phyloP scores from a whole-genome alignment of 129 eudicot genomes.

The Scalesia atractyloides region DNA sequence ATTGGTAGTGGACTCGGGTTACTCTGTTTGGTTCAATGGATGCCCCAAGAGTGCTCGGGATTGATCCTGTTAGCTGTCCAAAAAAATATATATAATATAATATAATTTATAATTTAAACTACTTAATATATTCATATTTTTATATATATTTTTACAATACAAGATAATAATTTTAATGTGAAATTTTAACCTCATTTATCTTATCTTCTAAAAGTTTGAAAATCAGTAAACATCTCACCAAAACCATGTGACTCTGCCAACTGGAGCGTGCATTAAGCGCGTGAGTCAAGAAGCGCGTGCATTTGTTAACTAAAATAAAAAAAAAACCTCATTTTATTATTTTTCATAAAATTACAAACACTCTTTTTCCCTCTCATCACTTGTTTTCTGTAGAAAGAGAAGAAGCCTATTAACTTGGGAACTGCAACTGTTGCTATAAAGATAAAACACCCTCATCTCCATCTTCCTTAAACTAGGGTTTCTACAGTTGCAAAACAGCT shows the following conservation, averaged over 20 bases:
- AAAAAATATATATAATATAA: too few species aligned
- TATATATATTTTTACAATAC: too few species aligned
- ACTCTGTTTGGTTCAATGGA: too few species aligned
- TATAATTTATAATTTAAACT: too few species aligned
- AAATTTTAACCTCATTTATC: not conserved
- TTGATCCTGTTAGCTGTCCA: too few species aligned
- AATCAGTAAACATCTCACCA: slow-evolving; percentile 34
- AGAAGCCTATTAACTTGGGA: slow-evolving; percentile 28
- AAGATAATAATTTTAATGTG: not conserved
- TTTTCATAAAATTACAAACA: slow-evolving; percentile 11
- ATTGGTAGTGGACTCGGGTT: too few species aligned
- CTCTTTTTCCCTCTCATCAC: not conserved
- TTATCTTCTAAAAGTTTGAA: not conserved
- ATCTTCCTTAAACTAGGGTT: slow-evolving; percentile 34
- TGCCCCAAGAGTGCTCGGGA: too few species aligned
- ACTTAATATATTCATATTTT: too few species aligned
- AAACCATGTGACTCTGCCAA: slow-evolving; percentile 39
- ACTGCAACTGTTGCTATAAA: slow-evolving; percentile 20
- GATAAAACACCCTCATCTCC: slow-evolving; percentile 21
- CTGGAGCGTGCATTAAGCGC: slow-evolving; percentile 30
- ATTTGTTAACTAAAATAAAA: not conserved
- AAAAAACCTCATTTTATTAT: not conserved
- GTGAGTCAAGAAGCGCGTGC: slow-evolving; percentile 28
- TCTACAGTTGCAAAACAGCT: slow-evolving; percentile 24
- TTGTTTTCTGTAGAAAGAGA: slow-evolving; percentile 21